Conservation (phyloP, 2,329 filamentous ascomycete genomes). For the Colletotrichum sp. region DNA sequence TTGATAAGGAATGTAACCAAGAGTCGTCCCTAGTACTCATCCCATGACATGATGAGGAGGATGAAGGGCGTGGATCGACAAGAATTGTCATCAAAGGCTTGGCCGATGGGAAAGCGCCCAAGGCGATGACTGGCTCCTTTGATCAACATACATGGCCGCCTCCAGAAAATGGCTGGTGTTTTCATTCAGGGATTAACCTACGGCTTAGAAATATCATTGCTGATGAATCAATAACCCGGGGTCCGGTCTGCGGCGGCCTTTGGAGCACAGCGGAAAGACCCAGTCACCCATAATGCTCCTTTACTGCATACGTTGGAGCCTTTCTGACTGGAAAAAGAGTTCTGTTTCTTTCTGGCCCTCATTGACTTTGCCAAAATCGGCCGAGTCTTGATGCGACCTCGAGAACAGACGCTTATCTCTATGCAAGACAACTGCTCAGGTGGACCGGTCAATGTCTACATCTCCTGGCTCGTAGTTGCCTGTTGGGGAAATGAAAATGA, state of each 20-base stretch:
- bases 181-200: neutral
- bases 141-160: neutral
- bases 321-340: neutral
- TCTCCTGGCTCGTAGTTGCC: neutral
- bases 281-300: neutral
- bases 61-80: neutral
- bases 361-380: neutral
- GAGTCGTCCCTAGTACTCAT: neutral
- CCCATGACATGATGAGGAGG: neutral
- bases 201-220: neutral
- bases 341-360: neutral
- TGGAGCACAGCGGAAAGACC: neutral
- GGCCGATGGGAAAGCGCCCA: neutral
- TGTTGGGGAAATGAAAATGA: neutral
- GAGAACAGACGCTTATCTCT: neutral
- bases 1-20: neutral
- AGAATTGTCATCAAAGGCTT: neutral
- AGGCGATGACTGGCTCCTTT: neutral
- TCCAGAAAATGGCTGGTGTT: neutral
- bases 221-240: neutral
- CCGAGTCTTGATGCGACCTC: neutral
- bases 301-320: neutral
- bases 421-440: neutral
- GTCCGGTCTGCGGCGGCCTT: neutral
- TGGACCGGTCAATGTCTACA: neutral